phyloP scores from a whole-genome alignment of 192 early-diverging fungal species.

The Rhizophagus clarus region DNA sequence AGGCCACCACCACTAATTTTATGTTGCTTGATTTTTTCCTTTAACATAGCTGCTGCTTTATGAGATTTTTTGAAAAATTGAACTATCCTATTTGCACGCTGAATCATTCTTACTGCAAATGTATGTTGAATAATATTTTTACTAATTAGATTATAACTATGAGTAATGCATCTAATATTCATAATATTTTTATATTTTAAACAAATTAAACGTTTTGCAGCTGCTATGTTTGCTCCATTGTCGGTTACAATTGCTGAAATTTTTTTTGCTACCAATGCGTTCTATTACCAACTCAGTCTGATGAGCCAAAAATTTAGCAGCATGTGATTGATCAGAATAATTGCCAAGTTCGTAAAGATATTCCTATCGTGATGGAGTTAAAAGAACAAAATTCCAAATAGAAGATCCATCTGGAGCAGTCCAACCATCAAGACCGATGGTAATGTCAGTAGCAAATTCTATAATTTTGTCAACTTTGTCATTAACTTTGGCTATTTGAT shows the following conservation, averaged over 20 bases:
- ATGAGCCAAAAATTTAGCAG: not conserved
- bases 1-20: not conserved
- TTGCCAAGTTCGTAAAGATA: not conserved
- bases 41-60: not conserved
- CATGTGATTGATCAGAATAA: not conserved
- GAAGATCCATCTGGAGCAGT: not conserved
- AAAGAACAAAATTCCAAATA: constrained; percentile 13
- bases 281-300: not conserved
- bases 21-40: not conserved
- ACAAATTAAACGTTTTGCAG: not conserved
- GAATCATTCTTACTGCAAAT: not conserved
- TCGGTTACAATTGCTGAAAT: not conserved
- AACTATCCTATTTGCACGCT: not conserved
- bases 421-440: not conserved
- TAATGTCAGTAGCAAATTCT: not conserved
- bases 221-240: not conserved
- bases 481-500: not conserved
- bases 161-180: not conserved
- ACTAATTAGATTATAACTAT: not conserved
- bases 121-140: not conserved
- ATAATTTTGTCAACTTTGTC: not conserved
- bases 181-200: constrained; percentile 11
- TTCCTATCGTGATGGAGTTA: not conserved
- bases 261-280: not conserved
- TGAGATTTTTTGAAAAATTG: not conserved